Conservation (phyloP, 2,329 filamentous ascomycete genomes). For the Fusarium virguliforme region DNA sequence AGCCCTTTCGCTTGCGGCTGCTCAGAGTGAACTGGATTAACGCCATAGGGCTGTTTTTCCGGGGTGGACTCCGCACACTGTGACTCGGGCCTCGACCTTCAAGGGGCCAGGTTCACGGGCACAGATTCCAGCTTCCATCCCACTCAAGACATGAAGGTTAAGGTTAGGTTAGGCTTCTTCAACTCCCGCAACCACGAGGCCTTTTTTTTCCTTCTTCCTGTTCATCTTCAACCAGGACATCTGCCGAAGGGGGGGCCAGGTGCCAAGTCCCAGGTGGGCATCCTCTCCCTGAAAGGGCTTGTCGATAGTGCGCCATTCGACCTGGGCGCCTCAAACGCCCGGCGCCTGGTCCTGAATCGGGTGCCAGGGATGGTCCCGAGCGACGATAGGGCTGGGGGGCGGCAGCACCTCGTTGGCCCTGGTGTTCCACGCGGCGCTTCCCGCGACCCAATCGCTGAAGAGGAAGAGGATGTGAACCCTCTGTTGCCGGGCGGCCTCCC, state of each 20-base stretch:
- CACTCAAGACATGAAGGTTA: background rate
- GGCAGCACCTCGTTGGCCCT: background rate
- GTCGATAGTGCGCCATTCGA: slow-evolving; percentile 16
- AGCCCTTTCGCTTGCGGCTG: slow-evolving; percentile 10
- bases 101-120: background rate
- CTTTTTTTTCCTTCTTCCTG: background rate
- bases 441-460: slow-evolving; percentile 3
- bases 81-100: background rate
- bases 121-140: background rate
- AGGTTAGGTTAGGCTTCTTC: slow-evolving; percentile 8
- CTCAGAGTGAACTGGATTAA: slow-evolving; percentile 14
- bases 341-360: slow-evolving; percentile 12
- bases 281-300: slow-evolving; percentile 15
- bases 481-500: slow-evolving; percentile 20
- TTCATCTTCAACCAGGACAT: background rate
- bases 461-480: background rate
- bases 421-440: slow-evolving; percentile 1
- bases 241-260: background rate
- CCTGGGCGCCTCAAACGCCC: slow-evolving; percentile 19
- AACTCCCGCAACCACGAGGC: slow-evolving; percentile 12
- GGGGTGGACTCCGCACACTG: slow-evolving; percentile 6
- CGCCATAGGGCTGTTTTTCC: slow-evolving; percentile 27
- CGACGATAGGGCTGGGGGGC: slow-evolving; percentile 15
- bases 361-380: background rate
- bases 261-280: background rate